Percentiles rank a stretch among this genome's conserved stretches.
phyloP scores from a whole-genome alignment of 2,329 filamentous ascomycete genomes.

The Arthroderma sp. region DNA sequence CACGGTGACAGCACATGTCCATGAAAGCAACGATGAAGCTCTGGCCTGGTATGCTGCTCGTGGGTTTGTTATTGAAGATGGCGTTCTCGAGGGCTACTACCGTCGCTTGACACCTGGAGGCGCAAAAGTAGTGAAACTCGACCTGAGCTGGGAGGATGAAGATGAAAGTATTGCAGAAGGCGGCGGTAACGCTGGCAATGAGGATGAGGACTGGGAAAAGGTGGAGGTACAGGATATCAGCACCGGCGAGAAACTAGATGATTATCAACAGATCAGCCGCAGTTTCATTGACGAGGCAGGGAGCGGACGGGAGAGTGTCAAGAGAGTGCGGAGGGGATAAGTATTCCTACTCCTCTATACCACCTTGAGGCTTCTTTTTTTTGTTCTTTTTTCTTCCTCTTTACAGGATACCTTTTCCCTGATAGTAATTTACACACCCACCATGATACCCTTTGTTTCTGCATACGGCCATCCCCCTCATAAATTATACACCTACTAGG shows the following conservation, averaged over 20 bases:
- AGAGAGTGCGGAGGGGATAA: neutral
- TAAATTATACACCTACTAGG: neutral
- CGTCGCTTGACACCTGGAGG: conserved; percentile 44
- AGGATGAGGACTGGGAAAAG: conserved; percentile 35
- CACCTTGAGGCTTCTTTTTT: neutral
- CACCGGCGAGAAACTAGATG: conserved; percentile 23
- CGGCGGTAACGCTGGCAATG: conserved; percentile 2
- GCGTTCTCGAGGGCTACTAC: conserved; percentile 47
- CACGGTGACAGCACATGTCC: conserved; percentile 50
- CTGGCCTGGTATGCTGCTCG: conserved; percentile 49
- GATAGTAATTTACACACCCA: neutral
- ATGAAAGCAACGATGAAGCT: conserved; percentile 50
- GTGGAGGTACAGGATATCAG: conserved; percentile 28
- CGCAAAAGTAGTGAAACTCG: conserved; percentile 37
- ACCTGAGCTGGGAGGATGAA: conserved; percentile 22
- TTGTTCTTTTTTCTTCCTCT: neutral
- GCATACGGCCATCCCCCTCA: neutral
- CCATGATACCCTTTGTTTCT: neutral
- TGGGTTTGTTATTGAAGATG: conserved; percentile 42
- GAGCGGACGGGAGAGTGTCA: neutral
- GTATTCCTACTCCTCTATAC: neutral
- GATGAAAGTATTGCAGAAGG: conserved; percentile 9
- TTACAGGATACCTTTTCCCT: neutral
- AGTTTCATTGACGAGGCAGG: neutral
- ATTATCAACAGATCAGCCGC: conserved; percentile 23